Evolutionary conservation across 768 basidiomycete genomes (phyloP).

Genomic region (Lyophyllum shimeji): DNA sequence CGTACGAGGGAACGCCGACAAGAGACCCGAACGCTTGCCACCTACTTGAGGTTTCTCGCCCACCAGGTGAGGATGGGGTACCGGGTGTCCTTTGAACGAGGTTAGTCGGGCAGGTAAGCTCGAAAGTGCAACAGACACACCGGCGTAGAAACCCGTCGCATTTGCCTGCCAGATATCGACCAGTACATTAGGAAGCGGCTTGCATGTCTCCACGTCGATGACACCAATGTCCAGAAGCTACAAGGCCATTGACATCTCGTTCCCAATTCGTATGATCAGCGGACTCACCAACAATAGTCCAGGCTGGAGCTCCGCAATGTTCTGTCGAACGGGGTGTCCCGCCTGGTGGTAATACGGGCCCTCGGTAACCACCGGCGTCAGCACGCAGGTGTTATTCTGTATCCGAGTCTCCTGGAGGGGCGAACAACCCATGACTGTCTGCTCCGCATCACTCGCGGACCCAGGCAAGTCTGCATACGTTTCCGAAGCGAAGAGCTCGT

Average conservation of each 20-base stretch:
- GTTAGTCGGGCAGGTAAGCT: not conserved
- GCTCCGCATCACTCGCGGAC: conserved; percentile 22
- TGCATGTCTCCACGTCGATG: conserved; percentile 56
- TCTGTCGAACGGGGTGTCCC: conserved; percentile 51
- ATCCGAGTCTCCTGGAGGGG: conserved; percentile 47
- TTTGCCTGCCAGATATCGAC: conserved; percentile 63
- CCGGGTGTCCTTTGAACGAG: conserved; percentile 40
- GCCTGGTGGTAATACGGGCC: conserved; percentile 53
- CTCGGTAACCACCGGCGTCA: conserved; percentile 53
- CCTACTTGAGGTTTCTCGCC: conserved; percentile 46
- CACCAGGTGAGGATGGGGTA: conserved; percentile 40
- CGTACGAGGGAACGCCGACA: conserved; percentile 45
- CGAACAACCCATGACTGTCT: conserved; percentile 42
- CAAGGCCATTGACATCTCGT: not conserved
- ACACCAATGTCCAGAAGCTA: conserved; percentile 56
- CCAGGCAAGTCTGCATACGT: conserved; percentile 31
- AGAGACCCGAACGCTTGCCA: conserved; percentile 43
- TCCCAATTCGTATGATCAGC: not conserved
- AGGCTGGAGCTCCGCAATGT: conserved; percentile 53
- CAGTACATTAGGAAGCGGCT: conserved; percentile 53
- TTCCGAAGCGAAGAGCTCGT: conserved; percentile 42
- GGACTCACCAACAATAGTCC: conserved; percentile 45
- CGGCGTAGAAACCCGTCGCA: conserved; percentile 55
- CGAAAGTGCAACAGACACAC: conserved; percentile 19
- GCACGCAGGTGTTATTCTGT: conserved; percentile 55